Conservation (phyloP, 352 stramenopile genomes). For the Globisporangium iwayamae region DNA sequence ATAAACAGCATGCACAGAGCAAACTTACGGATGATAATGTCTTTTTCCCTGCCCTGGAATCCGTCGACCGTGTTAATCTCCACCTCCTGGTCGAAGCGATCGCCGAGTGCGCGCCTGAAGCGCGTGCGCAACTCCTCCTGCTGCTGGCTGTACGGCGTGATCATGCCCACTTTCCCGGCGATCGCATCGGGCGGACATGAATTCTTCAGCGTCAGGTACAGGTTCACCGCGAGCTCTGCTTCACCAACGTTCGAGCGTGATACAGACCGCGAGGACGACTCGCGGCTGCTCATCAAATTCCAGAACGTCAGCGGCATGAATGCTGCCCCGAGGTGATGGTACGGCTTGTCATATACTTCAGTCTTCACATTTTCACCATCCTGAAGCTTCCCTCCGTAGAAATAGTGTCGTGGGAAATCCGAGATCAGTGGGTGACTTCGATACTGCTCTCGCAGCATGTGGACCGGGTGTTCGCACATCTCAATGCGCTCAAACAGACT, state of each 20-base stretch:
- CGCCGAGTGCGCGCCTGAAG: constrained; percentile 57
- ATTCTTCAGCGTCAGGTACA: constrained; percentile 86
- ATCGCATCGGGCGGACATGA: constrained; percentile 75
- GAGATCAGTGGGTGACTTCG: constrained; percentile 83
- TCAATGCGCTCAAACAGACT: constrained; percentile 92
- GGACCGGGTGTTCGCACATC: constrained; percentile 81
- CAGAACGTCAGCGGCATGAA: constrained; percentile 86
- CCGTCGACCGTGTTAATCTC: constrained; percentile 93
- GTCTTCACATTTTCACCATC: constrained; percentile 79
- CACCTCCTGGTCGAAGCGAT: constrained; percentile 74
- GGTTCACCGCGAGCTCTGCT: constrained; percentile 79
- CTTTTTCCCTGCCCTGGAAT: constrained; percentile 90
- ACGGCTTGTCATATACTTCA: constrained; percentile 62
- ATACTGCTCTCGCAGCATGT: constrained; percentile 89
- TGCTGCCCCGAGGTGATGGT: constrained; percentile 67
- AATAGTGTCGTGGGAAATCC: constrained; percentile 80
- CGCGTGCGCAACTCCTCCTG: constrained; percentile 77
- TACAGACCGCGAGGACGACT: constrained; percentile 66
- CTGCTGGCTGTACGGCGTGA: constrained; percentile 89
- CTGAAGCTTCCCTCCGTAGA: constrained; percentile 82
- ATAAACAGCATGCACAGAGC: neutral
- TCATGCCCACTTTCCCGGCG: constrained; percentile 82
- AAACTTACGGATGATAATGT: constrained; percentile 88
- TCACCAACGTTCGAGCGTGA: constrained; percentile 80
- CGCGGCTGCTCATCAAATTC: constrained; percentile 77